These are phyloP conservation scores for Agastache rugosa DNA, from an alignment of 257 asterid species.

Conservation along the genomic window DNA sequence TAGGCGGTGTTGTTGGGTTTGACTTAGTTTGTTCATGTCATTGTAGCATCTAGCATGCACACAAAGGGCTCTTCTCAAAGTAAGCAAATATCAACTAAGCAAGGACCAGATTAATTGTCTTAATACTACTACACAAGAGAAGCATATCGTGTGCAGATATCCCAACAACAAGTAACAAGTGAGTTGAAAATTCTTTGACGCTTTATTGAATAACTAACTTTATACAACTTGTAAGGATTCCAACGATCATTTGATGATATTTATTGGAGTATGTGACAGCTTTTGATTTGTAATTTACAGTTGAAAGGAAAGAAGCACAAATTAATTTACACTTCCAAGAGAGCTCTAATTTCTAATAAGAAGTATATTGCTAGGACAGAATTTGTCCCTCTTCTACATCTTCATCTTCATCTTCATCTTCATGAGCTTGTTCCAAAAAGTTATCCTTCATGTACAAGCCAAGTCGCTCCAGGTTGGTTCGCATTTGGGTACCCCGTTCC, in stretches of 20 bases:
- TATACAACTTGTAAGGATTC: neutral
- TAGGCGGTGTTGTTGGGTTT: too few species aligned
- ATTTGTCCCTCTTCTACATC: constrained; percentile 74
- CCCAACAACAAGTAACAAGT: too few species aligned
- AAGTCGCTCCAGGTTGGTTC: constrained; percentile 52
- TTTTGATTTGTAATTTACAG: neutral
- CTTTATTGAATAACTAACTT: too few species aligned
- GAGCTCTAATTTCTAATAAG: neutral
- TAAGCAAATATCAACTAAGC: too few species aligned
- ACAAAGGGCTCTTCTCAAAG: too few species aligned
- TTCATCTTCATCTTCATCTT: constrained; percentile 51
- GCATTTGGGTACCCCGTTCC: neutral
- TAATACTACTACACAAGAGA: neutral
- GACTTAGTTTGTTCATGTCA: too few species aligned
- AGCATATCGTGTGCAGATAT: too few species aligned
- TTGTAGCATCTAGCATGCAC: too few species aligned
- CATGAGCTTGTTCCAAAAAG: constrained; percentile 42
- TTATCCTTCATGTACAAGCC: constrained; percentile 64
- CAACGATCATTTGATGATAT: neutral
- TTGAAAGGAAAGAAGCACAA: neutral
- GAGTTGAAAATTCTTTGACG: too few species aligned
- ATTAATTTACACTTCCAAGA: neutral
- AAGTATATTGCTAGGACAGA: constrained; percentile 12
- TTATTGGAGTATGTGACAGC: neutral
- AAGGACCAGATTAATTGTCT: too few species aligned